These are phyloP conservation scores for Mycena pura DNA, from an alignment of 768 basidiomycete genomes.

Conservation along the genomic window DNA sequence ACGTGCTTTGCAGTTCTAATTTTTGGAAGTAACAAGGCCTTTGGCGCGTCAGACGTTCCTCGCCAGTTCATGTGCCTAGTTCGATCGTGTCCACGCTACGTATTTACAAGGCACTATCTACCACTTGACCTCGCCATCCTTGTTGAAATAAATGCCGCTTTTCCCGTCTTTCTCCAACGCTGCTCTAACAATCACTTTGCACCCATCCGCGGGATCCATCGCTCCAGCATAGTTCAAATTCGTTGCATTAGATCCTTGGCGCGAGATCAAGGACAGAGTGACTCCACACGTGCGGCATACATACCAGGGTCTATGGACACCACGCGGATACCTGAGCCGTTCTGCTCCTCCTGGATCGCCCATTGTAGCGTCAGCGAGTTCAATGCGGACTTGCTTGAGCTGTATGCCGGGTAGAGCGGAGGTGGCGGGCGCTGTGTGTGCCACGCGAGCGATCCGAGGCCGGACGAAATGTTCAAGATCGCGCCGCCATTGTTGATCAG, in stretches of 20 bases:
- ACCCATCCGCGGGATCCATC: constrained; percentile 1
- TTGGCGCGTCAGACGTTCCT: no score
- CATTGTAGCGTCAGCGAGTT: constrained; percentile 18
- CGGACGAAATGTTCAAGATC: constrained; percentile 19
- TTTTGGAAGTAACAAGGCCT: no score
- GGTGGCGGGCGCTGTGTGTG: not conserved
- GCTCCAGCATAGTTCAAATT: constrained; percentile 1
- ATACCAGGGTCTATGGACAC: constrained; percentile 14
- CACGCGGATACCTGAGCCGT: constrained; percentile 2
- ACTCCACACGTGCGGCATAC: not conserved
- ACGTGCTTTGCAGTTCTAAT: no score
- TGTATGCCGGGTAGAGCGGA: not conserved
- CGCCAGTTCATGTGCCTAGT: no score
- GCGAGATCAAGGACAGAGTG: not conserved
- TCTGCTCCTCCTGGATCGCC: constrained; percentile 16
- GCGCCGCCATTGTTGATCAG: constrained; percentile 8
- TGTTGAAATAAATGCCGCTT: constrained; percentile 1
- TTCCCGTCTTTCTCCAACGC: constrained; percentile 14
- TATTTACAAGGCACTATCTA: no score
- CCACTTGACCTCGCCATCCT: constrained; percentile 3
- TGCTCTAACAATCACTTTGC: constrained; percentile 7
- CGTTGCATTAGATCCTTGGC: constrained; percentile 11
- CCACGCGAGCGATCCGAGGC: not conserved
- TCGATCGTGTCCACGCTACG: no score
- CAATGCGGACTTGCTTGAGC: constrained; percentile 16